A percentile compares a stretch with the other conserved stretches of the same genome.
Conservation (phyloP, 257 asterid genomes). For the Verbena officinalis region DNA sequence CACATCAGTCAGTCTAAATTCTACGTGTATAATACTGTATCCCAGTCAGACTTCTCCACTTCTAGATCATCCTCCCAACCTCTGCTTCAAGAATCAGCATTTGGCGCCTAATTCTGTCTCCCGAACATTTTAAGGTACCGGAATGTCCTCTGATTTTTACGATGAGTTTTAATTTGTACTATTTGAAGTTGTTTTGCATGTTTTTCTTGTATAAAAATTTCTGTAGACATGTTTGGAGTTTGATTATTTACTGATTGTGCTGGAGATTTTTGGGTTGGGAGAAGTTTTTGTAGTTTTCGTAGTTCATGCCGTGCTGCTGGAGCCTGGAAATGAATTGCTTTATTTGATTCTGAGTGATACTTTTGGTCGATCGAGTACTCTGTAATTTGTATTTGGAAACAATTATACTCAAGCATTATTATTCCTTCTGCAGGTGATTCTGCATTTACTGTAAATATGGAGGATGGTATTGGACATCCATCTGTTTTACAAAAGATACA, state of each 20-base stretch:
- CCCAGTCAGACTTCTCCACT: too few relatives aligned
- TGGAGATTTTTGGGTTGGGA: not conserved
- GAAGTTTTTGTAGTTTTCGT: not conserved
- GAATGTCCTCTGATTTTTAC: too few relatives aligned
- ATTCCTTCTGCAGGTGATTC: constrained; percentile 32
- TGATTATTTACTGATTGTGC: not conserved
- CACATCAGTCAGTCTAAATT: too few relatives aligned
- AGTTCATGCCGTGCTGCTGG: not conserved
- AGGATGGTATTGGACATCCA: constrained; percentile 35
- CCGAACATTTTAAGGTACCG: too few relatives aligned
- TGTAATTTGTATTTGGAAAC: constrained; percentile 1
- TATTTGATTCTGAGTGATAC: not conserved
- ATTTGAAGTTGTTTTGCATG: too few relatives aligned
- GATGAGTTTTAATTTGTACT: too few relatives aligned
- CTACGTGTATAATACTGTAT: too few relatives aligned
- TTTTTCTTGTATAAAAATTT: not conserved
- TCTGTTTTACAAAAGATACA: constrained; percentile 46
- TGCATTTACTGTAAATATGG: constrained; percentile 46
- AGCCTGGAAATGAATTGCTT: not conserved
- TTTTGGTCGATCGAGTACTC: not conserved
- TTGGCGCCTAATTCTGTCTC: too few relatives aligned
- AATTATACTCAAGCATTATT: not conserved
- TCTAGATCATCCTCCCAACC: too few relatives aligned
- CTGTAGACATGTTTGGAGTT: not conserved
- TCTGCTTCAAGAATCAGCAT: too few relatives aligned